Base-by-base conservation (phyloP, 2,329 filamentous ascomycete species). In the Colletotrichum melonis region DNA sequence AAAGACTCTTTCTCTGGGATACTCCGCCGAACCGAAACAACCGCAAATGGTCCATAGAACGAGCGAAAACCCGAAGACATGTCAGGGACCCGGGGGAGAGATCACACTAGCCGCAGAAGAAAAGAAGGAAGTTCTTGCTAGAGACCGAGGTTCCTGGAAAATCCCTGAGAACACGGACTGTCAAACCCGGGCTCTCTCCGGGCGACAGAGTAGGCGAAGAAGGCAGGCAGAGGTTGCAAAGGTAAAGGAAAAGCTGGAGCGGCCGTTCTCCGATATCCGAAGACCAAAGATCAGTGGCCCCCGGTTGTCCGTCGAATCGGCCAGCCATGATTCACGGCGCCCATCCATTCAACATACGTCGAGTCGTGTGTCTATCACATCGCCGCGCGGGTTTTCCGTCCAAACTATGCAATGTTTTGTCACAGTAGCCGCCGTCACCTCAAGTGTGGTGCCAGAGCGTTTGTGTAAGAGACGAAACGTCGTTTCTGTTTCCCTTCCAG, bases 21-120 rank as follows among this genome's bases (percentile, higher is more conserved):
- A 11, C 24, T 42, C 56, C 55, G 42, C 64, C 60, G 60, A 69
- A 73, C 64, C 70, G 70, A 73, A 73, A 73, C 70, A 73, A 64
- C 54, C 32, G 59, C 59, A 56, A 63, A 35, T 42, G 38, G 14
- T 42, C 38, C 38, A 7, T n/a, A 38, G 30, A 28, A 64, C 30
- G 54, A 28, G 46, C 16, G 30, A 52, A 19, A 14, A 14, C 26
- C 24, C 22, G 22, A 28, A 56, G 26, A 56, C 22, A 56, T 16
- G 54, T 26, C 26, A 26, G 22, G 9, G 54, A 64, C 57, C 38
- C 38, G 59, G 26, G 5, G 30, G 32, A 9, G 32, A 9, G 11
- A 59, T 1, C 19, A 46, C 16, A 46, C 19, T 49, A 22, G 19
- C 8, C 42, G n/a, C 8, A 49, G 42, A 49, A 22, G 42, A 19